Conservation (phyloP, 192 early-diverging fungal genomes). For the Fimicolochytrium jonesii region DNA sequence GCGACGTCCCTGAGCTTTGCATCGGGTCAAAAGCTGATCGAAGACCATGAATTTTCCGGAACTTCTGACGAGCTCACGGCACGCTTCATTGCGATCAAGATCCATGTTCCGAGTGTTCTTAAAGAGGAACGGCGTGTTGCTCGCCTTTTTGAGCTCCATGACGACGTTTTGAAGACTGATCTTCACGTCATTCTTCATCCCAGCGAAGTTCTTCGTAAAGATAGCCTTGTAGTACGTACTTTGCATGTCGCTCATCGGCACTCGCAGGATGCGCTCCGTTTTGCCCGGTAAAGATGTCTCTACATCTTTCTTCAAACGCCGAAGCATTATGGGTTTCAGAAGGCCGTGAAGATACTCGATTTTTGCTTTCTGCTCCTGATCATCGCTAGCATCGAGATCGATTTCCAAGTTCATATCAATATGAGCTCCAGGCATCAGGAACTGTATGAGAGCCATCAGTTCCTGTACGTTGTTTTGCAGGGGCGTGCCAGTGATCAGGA, state of each 20-base stretch:
- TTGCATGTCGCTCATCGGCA: constrained; percentile 87
- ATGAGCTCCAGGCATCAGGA: constrained; percentile 79
- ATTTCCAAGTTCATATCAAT: constrained; percentile 78
- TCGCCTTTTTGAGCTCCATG: constrained; percentile 95
- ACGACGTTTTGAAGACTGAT: constrained; percentile 89
- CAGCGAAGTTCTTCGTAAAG: constrained; percentile 87
- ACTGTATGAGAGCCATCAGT: constrained; percentile 82
- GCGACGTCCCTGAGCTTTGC: constrained; percentile 88
- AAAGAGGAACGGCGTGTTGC: constrained; percentile 90
- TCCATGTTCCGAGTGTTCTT: constrained; percentile 36
- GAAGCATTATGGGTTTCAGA: constrained; percentile 86
- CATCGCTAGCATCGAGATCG: constrained; percentile 54
- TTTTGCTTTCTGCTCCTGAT: constrained; percentile 62
- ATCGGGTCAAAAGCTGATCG: constrained; percentile 88
- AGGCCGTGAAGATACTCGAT: constrained; percentile 80
- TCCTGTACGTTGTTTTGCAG: constrained; percentile 97
- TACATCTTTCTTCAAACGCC: constrained; percentile 96
- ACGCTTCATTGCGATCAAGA: constrained; percentile 61
- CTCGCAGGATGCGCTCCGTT: constrained; percentile 92
- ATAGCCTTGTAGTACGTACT: constrained; percentile 94
- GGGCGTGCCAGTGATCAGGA: constrained; percentile 98
- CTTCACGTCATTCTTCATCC: constrained; percentile 64
- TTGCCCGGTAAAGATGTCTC: constrained; percentile 95
- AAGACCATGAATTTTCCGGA: constrained; percentile 98
- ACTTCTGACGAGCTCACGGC: constrained; percentile 56